Evolutionary conservation across 164 flowering plant species (phyloP).

Genomic region (Vitis riparia): DNA sequence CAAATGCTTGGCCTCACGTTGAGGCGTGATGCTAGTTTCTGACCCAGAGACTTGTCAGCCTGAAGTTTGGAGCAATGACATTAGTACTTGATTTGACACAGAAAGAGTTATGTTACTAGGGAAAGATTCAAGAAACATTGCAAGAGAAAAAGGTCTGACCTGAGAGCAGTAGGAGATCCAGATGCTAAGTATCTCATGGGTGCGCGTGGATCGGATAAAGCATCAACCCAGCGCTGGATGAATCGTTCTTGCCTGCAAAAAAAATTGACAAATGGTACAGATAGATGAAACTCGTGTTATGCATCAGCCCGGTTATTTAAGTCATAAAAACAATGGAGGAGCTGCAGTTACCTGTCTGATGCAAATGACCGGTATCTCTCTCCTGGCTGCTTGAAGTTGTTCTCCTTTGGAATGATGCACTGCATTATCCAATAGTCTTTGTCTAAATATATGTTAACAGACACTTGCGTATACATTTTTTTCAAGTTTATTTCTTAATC

Average conservation of each 20-base stretch:
- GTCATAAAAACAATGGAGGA: background rate
- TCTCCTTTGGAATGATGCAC: background rate
- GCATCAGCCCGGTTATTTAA: background rate
- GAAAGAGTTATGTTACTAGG: too few relatives aligned
- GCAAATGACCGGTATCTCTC: background rate
- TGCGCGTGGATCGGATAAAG: conserved; percentile 80
- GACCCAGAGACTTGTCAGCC: conserved; percentile 19
- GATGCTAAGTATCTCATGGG: conserved; percentile 79
- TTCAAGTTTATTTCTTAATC: too few relatives aligned
- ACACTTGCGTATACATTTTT: too few relatives aligned
- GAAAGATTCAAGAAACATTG: too few relatives aligned
- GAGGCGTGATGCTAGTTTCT: conserved; percentile 13
- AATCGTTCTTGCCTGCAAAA: conserved; percentile 83
- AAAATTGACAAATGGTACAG: background rate
- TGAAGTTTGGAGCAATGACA: background rate
- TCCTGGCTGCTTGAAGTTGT: conserved; percentile 7
- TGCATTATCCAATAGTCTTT: background rate
- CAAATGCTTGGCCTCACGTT: conserved; percentile 12
- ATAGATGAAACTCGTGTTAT: background rate
- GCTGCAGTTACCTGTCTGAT: conserved; percentile 2
- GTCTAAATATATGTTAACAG: too few relatives aligned
- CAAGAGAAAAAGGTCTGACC: conserved; percentile 30
- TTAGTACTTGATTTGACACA: too few relatives aligned
- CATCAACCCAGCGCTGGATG: conserved; percentile 60
- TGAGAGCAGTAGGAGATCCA: conserved; percentile 92